These are phyloP conservation scores for Raphanus raphanistrum DNA, from an alignment of 345 rosid species.

Conservation along the genomic window DNA sequence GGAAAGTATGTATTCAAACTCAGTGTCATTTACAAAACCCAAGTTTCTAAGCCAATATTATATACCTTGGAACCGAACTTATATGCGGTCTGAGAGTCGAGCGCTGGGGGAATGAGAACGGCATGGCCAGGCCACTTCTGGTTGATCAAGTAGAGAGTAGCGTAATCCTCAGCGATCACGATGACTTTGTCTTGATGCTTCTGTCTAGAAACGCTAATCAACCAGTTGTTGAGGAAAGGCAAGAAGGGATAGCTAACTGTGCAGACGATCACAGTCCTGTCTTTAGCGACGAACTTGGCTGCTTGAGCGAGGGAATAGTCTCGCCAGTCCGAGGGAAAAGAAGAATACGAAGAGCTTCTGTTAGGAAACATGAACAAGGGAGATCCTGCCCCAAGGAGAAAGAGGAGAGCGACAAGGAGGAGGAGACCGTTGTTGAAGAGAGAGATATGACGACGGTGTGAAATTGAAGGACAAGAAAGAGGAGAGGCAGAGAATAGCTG, in stretches of 20 bases:
- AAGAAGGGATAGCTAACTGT: slow-evolving; percentile 55
- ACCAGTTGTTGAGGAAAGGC: slow-evolving; percentile 80
- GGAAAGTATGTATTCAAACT: background rate
- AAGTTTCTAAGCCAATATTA: background rate
- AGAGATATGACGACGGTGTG: background rate
- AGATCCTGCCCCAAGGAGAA: slow-evolving; percentile 40
- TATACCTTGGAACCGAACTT: slow-evolving; percentile 45
- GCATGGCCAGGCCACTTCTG: slow-evolving; percentile 92
- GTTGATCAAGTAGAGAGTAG: slow-evolving; percentile 68
- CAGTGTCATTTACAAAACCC: background rate
- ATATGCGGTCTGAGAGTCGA: slow-evolving; percentile 64
- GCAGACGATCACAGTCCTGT: slow-evolving; percentile 5
- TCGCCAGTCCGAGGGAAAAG: slow-evolving; percentile 53
- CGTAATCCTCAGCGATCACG: slow-evolving; percentile 89
- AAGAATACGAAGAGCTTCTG: slow-evolving; percentile 16
- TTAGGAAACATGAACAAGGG: slow-evolving; percentile 44
- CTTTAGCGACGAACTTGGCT: slow-evolving; percentile 69
- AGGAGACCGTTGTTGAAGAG: background rate
- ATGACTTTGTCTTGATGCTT: slow-evolving; percentile 75
- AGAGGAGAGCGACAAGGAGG: background rate
- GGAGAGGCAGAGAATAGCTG: background rate
- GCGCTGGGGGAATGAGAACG: slow-evolving; percentile 68
- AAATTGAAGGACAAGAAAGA: background rate
- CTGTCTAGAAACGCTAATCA: slow-evolving; percentile 70
- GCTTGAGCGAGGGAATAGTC: slow-evolving; percentile 70